Evolutionary conservation across 345 rosid species (phyloP).

Genomic region (Xanthoceras sorbifolium): DNA sequence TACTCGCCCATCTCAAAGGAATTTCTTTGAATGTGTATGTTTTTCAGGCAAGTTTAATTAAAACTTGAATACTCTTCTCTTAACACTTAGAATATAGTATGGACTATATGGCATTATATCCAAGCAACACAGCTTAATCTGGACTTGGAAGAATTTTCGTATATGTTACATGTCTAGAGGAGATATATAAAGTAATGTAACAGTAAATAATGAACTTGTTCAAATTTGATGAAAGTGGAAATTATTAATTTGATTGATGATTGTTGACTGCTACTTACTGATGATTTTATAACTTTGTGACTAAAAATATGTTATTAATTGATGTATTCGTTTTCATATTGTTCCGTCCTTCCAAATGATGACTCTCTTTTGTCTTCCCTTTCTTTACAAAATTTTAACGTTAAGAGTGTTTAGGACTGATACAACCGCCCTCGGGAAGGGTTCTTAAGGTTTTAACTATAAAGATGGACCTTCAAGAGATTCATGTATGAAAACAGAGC

Average conservation of each 20-base stretch:
- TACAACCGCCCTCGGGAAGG: background rate
- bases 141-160: background rate
- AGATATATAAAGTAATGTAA: no score
- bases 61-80: background rate
- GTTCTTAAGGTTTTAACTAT: background rate
- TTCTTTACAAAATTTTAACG: background rate
- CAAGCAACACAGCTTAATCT: background rate
- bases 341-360: background rate
- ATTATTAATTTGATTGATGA: no score
- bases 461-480: background rate
- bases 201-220: no score
- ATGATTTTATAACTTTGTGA: background rate
- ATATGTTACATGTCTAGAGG: background rate
- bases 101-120: background rate
- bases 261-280: no score
- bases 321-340: background rate
- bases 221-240: no score
- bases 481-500: background rate
- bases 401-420: background rate
- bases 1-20: constrained; percentile 18
- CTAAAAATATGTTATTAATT: background rate
- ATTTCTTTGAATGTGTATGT: constrained; percentile 41
- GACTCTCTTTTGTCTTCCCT: background rate
- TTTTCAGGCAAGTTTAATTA: constrained; percentile 41
- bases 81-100: background rate